Percentiles rank a stretch among this genome's conserved stretches.
Conservation (phyloP, 2,329 filamentous ascomycete species). For the Neofusicoccum parvum region DNA sequence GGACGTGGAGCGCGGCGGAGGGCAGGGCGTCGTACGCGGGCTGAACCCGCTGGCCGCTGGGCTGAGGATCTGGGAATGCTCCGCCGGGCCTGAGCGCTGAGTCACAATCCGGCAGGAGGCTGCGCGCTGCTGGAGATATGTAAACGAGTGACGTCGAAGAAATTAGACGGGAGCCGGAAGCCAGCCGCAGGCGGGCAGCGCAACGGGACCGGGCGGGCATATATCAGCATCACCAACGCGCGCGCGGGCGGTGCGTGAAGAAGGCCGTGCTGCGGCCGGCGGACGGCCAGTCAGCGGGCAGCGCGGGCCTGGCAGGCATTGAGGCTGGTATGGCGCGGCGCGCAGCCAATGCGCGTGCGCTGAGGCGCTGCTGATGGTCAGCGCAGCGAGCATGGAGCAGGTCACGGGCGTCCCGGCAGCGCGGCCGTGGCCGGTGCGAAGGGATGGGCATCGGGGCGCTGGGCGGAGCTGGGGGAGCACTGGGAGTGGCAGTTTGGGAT, state of each 20-base stretch:
- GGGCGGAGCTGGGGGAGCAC: slow-evolving; percentile 18
- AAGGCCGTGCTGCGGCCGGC: slow-evolving; percentile 26
- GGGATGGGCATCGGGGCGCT: slow-evolving; percentile 10
- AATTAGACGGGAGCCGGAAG: not conserved
- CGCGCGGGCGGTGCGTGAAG: slow-evolving; percentile 16
- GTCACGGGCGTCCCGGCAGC: slow-evolving; percentile 14
- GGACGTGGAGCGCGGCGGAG: not conserved
- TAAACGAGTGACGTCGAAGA: slow-evolving; percentile 12
- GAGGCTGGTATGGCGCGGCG: slow-evolving; percentile 27
- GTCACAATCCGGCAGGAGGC: slow-evolving; percentile 33
- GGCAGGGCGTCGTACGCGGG: slow-evolving; percentile 8
- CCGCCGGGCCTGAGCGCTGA: slow-evolving; percentile 37
- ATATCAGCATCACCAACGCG: slow-evolving; percentile 31
- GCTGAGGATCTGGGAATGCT: slow-evolving; percentile 5
- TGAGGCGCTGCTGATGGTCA: slow-evolving; percentile 26
- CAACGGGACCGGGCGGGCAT: slow-evolving; percentile 30
- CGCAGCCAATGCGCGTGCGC: slow-evolving; percentile 32
- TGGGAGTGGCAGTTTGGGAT: slow-evolving; percentile 11
- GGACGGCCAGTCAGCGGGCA: slow-evolving; percentile 26
- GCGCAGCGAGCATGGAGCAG: slow-evolving; percentile 13
- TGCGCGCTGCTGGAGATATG: slow-evolving; percentile 3
- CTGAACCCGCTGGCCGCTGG: not conserved
- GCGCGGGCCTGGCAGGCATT: slow-evolving; percentile 12
- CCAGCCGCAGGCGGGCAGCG: slow-evolving; percentile 24
- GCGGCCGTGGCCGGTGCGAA: slow-evolving; percentile 14